A percentile compares a stretch with the other conserved stretches of the same genome.
Conservation (phyloP, 495 filamentous ascomycete species). For the Aspergillus incahuasiensis region DNA sequence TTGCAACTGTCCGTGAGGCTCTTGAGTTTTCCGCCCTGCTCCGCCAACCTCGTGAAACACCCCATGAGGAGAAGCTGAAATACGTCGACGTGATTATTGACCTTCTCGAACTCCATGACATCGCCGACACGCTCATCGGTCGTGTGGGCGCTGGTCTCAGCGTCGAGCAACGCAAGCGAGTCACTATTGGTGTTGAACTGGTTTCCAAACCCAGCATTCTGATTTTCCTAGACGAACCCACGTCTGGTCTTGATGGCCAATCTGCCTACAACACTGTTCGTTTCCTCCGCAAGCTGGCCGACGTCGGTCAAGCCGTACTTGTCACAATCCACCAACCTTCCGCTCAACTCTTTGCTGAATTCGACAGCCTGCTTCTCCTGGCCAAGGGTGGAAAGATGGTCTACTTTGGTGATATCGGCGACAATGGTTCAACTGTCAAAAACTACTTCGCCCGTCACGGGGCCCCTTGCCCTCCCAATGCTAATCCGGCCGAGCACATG, state of each 20-base stretch:
- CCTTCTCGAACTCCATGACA: conserved; percentile 52
- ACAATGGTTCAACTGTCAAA: conserved; percentile 46
- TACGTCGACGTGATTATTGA: conserved; percentile 56
- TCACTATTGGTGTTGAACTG: conserved; percentile 66
- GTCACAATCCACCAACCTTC: conserved; percentile 78
- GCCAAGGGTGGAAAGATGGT: conserved; percentile 64
- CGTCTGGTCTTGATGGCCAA: conserved; percentile 60
- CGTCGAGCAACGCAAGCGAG: conserved; percentile 57
- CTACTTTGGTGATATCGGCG: conserved; percentile 64
- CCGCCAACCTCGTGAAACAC: conserved; percentile 46
- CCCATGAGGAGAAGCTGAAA: conserved; percentile 51
- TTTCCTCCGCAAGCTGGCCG: conserved; percentile 60
- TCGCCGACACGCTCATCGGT: conserved; percentile 52
- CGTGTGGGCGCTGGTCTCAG: conserved; percentile 47
- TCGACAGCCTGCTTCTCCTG: conserved; percentile 66
- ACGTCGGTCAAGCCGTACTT: conserved; percentile 62
- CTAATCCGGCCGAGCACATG: conserved; percentile 89
- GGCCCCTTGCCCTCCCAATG: conserved; percentile 63
- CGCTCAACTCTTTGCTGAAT: conserved; percentile 64
- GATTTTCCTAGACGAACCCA: conserved; percentile 75
- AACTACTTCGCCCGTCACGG: conserved; percentile 76
- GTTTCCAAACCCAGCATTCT: conserved; percentile 62
- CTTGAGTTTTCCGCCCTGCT: conserved; percentile 55
- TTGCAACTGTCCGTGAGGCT: conserved; percentile 56
- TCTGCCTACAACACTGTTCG: conserved; percentile 62